Percentiles rank a stretch among this genome's conserved stretches.
Evolutionary conservation across 2,329 filamentous ascomycete species (phyloP).

Genomic region (Ilyonectria robusta): DNA sequence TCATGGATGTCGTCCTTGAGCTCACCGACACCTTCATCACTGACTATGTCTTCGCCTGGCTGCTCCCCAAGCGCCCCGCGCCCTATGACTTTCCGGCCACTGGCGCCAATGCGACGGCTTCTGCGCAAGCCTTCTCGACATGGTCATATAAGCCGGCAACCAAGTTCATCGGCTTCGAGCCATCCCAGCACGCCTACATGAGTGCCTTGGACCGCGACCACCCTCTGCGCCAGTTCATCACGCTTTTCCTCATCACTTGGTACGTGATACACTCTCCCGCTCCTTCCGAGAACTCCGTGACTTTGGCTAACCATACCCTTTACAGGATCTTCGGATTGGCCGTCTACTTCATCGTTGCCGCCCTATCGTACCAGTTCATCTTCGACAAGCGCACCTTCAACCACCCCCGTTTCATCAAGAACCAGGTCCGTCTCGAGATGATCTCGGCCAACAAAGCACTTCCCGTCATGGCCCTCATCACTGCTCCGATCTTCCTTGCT

Average conservation of each 20-base stretch:
- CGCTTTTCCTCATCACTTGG: slow-evolving; percentile 90
- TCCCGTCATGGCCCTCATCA: slow-evolving; percentile 87
- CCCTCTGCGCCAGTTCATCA: slow-evolving; percentile 79
- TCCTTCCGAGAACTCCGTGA: background rate
- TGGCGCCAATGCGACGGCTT: slow-evolving; percentile 63
- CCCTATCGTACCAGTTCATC: slow-evolving; percentile 87
- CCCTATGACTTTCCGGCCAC: slow-evolving; percentile 66
- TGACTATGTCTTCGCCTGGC: slow-evolving; percentile 82
- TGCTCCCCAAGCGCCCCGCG: slow-evolving; percentile 73
- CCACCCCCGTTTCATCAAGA: slow-evolving; percentile 95
- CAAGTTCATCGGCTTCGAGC: slow-evolving; percentile 76
- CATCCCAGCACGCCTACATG: slow-evolving; percentile 82
- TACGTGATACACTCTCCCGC: slow-evolving; percentile 58
- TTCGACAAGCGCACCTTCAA: slow-evolving; percentile 92
- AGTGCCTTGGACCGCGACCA: slow-evolving; percentile 86
- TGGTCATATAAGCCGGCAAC: slow-evolving; percentile 83
- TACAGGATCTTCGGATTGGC: slow-evolving; percentile 87
- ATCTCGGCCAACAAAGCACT: slow-evolving; percentile 82
- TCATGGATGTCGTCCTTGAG: slow-evolving; percentile 95
- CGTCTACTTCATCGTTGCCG: slow-evolving; percentile 88
- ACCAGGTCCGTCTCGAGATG: slow-evolving; percentile 91
- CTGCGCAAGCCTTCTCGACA: slow-evolving; percentile 68
- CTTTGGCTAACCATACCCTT: background rate
- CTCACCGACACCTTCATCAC: slow-evolving; percentile 84
- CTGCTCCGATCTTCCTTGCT: slow-evolving; percentile 82